Evolutionary conservation across 192 early-diverging fungal species (phyloP).

Genomic region (Entophlyctis helioformis): DNA sequence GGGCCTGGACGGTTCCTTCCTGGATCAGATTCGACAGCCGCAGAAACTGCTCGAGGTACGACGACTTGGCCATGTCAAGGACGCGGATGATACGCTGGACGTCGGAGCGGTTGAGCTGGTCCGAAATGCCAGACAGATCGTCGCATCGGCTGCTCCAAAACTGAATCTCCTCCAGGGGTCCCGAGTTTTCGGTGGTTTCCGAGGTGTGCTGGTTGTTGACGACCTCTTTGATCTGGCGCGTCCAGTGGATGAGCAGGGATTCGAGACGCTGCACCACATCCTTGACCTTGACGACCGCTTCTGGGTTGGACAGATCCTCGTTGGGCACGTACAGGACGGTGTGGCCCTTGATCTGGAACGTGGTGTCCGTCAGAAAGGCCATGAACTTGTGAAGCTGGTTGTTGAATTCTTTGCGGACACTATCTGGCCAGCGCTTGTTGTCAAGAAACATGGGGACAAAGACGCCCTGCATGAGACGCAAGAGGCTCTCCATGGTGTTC

Average conservation of each 20-base stretch:
- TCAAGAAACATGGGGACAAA: conserved; percentile 49
- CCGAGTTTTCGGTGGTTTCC: conserved; percentile 43
- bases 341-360: conserved; percentile 46
- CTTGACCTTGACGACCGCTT: conserved; percentile 30
- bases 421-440: conserved; percentile 51
- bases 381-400: conserved; percentile 52
- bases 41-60: conserved; percentile 48
- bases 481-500: conserved; percentile 34
- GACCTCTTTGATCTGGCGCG: conserved; percentile 54
- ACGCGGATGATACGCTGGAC: conserved; percentile 38
- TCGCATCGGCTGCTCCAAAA: conserved; percentile 51
- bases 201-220: conserved; percentile 49
- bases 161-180: conserved; percentile 51
- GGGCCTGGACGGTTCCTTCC: conserved; percentile 46
- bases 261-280: conserved; percentile 49
- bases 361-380: conserved; percentile 47
- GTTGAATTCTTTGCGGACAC: conserved; percentile 44
- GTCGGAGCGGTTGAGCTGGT: conserved; percentile 42
- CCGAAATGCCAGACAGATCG: conserved; percentile 49
- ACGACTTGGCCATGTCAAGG: conserved; percentile 42
- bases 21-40: conserved; percentile 48
- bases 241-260: conserved; percentile 49
- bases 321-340: conserved; percentile 49
- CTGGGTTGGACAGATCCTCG: conserved; percentile 26
- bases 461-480: conserved; percentile 41